Percentiles rank a stretch among this genome's conserved stretches.
phyloP scores from a whole-genome alignment of 139 green algal genomes.

The Auxenochlorella protothecoides region DNA sequence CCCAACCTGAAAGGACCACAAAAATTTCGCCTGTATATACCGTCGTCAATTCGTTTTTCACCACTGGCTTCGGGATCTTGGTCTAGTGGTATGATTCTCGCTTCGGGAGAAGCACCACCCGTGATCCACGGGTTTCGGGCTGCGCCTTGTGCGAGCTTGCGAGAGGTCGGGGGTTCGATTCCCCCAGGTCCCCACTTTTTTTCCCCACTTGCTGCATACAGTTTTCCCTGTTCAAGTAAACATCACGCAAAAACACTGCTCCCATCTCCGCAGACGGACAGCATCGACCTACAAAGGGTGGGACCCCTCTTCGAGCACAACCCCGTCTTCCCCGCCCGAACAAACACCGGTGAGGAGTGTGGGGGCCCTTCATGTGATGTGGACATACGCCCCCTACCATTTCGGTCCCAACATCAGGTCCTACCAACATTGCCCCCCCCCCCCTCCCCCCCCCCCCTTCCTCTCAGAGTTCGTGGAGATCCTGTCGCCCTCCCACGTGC shows the following conservation, averaged over 20 bases:
- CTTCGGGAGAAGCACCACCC: constrained; percentile 4
- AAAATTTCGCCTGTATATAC: not conserved
- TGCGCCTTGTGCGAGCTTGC: not conserved
- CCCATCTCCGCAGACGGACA: constrained; percentile 45
- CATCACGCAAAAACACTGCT: not conserved
- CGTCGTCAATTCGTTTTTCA: too few species aligned
- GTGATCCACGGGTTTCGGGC: not conserved
- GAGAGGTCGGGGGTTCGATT: constrained; percentile 13
- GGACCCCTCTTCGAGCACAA: constrained; percentile 89
- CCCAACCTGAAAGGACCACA: not conserved
- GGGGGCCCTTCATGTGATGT: not conserved
- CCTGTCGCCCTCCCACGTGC: constrained; percentile 54
- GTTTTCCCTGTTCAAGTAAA: not conserved
- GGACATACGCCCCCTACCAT: too few species aligned
- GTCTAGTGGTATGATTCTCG: constrained; percentile 10
- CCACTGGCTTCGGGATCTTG: not conserved
- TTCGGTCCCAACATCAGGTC: not conserved
- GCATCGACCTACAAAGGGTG: constrained; percentile 54
- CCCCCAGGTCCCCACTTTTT: constrained; percentile 4
- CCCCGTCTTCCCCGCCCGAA: constrained; percentile 79
- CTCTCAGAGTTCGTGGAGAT: constrained; percentile 42
- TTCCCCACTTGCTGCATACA: not conserved
- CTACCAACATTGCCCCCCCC: not conserved
- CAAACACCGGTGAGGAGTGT: constrained; percentile 74
- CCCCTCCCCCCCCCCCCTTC: not conserved